Base-by-base conservation (phyloP, 1,139 yeast genomes). In the Lodderomyces theae region DNA sequence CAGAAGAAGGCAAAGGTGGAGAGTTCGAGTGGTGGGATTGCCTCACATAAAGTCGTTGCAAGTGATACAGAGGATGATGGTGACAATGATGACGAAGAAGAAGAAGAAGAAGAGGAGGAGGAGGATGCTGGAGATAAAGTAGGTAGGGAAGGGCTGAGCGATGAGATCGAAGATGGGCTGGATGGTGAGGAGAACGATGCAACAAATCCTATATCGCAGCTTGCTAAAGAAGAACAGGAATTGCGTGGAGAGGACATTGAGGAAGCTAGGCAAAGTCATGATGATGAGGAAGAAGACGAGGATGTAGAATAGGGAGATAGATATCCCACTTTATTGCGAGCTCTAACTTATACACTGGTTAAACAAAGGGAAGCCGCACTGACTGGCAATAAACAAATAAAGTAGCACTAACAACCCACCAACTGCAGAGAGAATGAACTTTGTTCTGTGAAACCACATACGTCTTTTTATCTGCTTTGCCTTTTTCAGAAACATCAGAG, bases 401-500 rank as follows among this genome's bases (percentile, higher is more conserved):
- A 70, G 41, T 9, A 72, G 28, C 10, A 72, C 15, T 17, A 37
- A 15, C 5, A 63, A 51, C 0, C 58, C 50, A 4, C 58, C 64
- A 0, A 58, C 44, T 2, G 69, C 49, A 10, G 69, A 44, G 11
- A 67, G 49, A 11, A 70, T 55, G 46, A 79, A 72, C 47, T 70
- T 75, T 26, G 74, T 58, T 40, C 76, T 78, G 35, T 73, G 69
- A 68, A 82, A 71, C 86, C 89, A 81, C 79, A 88, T 75, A 45
- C 71, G 73, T 36, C 87, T 65, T 52, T 79, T 79, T 28, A 87
- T 76, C 40, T 72, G 72, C 22, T 77, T 78, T 0, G 96, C 86
- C 44, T 82, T 73, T 49, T 83, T 80, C 50, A 87, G 82, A 57
- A 89, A 89, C 35, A 84, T 77, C 63, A 72, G 77, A 4, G 95